Base-by-base conservation (phyloP, 2,329 filamentous ascomycete species). In the Myotisia sp. region DNA sequence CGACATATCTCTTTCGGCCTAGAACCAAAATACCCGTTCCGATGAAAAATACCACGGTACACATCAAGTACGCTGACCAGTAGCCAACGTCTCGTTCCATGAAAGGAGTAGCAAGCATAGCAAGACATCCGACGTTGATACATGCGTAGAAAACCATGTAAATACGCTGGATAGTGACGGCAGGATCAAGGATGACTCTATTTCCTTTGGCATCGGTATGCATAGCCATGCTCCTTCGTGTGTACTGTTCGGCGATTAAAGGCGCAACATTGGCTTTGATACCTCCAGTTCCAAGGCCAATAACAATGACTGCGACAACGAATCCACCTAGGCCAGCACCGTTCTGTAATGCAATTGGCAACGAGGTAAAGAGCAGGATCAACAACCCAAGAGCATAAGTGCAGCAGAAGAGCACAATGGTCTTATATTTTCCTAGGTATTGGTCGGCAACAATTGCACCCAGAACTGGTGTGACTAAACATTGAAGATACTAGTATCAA, bases 141-240 rank as follows among this genome's bases (percentile, higher is more conserved):
- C 71, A 76, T 52, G 68, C 64, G 57, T 81, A 81, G 59, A 80
- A 81, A 48, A 80, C 68, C 71, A 73, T 78, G 62, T 79, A 81
- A 40, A 81, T 72, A 30, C 73, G 65, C 47, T 76, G 71, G 41
- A 75, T 68, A 1, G 76, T 81, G 34, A 79, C 61, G 21, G 69
- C 63, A 0, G 74, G 74, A 44, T 80, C 75, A 16, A 79, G 68
- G 41, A 81, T 65, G 36, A 80, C 72, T 8, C 62, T 58, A 49
- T 68, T 59, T 14, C 65, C 67, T 33, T 58, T 59, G 43, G 57
- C 54, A 21, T 50, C 50, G 10, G 56, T 59, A 37, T 51, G 48
- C 14, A 61, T 47, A 32, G 57, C 62, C 61, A 65, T 72, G 51
- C 52, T 70, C 52, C 64, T 71, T 46, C 62, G 56, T 33, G 63